Conservation (phyloP, 208 protist species). For the Trypanosoma scelopori region DNA sequence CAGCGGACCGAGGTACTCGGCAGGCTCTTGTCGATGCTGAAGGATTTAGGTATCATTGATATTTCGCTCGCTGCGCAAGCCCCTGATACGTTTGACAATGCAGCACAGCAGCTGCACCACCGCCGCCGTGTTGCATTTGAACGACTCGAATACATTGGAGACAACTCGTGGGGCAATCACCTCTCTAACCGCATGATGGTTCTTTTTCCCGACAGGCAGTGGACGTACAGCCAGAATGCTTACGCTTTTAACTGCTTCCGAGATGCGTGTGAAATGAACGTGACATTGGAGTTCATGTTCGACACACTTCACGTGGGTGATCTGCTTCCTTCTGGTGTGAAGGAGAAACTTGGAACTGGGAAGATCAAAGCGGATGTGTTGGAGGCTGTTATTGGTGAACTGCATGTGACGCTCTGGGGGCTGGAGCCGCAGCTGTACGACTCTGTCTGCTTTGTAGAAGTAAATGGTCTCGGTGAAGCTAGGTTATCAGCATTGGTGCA, state of each 20-base stretch:
- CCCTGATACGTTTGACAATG: conserved; percentile 20
- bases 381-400: conserved; percentile 75
- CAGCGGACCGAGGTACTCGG: conserved; percentile 48
- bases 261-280: conserved; percentile 82
- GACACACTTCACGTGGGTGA: conserved; percentile 60
- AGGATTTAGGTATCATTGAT: conserved; percentile 52
- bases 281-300: conserved; percentile 77
- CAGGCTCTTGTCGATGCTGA: conserved; percentile 40
- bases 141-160: conserved; percentile 84
- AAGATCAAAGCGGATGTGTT: conserved; percentile 86
- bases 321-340: conserved; percentile 32
- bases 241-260: conserved; percentile 64
- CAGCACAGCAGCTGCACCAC: conserved; percentile 28
- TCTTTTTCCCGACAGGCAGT: conserved; percentile 77
- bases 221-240: conserved; percentile 63
- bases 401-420: conserved; percentile 56
- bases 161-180: conserved; percentile 70
- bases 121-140: conserved; percentile 79
- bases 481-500: conserved; percentile 56
- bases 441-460: conserved; percentile 62
- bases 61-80: conserved; percentile 38
- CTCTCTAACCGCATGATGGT: conserved; percentile 68
- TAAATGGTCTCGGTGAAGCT: conserved; percentile 57
- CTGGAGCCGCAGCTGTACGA: conserved; percentile 66
- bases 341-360: conserved; percentile 32